Conservation (phyloP, 768 basidiomycete species). For the Albatrellus ellisii region DNA sequence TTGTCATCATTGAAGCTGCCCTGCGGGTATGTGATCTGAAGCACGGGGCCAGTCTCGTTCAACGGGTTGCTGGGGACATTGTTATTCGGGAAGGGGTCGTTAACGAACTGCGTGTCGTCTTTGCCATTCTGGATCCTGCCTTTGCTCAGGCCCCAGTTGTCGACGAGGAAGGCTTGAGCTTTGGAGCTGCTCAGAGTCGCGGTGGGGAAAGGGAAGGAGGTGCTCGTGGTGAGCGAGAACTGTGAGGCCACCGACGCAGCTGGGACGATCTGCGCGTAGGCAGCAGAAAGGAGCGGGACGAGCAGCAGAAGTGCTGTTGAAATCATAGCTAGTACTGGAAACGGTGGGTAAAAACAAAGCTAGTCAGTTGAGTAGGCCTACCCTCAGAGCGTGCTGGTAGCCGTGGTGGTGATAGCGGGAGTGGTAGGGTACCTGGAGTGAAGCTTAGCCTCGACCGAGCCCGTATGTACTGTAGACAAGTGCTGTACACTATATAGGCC, state of each 20-base stretch:
- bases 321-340: too few relatives aligned
- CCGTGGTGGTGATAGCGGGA: too few relatives aligned
- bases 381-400: too few relatives aligned
- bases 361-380: too few relatives aligned
- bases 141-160: conserved; percentile 49
- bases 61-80: conserved; percentile 20
- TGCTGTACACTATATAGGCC: too few relatives aligned
- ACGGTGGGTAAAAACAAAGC: too few relatives aligned
- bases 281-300: neutral
- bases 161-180: conserved; percentile 35
- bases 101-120: conserved; percentile 45
- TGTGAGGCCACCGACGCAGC: conserved; percentile 27
- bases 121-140: conserved; percentile 46
- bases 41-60: conserved; percentile 24
- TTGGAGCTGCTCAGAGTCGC: conserved; percentile 39
- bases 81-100: conserved; percentile 49
- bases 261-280: conserved; percentile 1
- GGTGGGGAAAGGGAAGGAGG: conserved; percentile 50
- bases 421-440: too few relatives aligned
- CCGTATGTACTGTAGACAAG: too few relatives aligned
- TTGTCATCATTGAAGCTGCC: conserved; percentile 45
- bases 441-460: too few relatives aligned
- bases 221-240: conserved; percentile 46
- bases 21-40: conserved; percentile 51
- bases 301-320: conserved; percentile 1